A percentile compares a stretch with the other conserved stretches of the same genome.
phyloP scores from a whole-genome alignment of 2,329 filamentous ascomycete species.

The Diaporthe sp. region DNA sequence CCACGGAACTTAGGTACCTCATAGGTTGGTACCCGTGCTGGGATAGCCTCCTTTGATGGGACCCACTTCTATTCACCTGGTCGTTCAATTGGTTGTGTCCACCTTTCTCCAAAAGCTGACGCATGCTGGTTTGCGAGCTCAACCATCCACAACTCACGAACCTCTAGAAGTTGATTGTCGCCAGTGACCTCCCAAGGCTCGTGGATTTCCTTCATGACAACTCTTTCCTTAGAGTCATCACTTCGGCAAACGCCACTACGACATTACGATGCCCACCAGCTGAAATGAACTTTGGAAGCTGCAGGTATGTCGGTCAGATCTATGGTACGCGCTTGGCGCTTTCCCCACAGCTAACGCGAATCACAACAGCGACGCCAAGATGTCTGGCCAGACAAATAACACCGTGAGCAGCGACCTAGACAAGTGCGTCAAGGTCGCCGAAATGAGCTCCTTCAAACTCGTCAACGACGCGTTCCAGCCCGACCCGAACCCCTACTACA shows the following conservation, averaged over 20 bases:
- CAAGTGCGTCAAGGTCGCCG: not conserved
- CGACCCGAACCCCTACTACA: not conserved
- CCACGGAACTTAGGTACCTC: not conserved
- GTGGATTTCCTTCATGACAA: not conserved
- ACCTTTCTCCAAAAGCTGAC: not conserved
- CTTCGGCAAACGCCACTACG: too few relatives aligned
- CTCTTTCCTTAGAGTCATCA: not conserved
- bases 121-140: not conserved
- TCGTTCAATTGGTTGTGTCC: too few relatives aligned
- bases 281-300: not conserved
- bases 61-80: not conserved
- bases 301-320: not conserved
- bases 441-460: not conserved
- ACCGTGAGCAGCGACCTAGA: too few relatives aligned
- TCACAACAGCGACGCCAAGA: not conserved
- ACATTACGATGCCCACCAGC: not conserved
- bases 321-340: too few relatives aligned
- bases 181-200: not conserved
- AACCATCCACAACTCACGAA: not conserved
- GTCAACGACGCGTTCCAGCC: not conserved
- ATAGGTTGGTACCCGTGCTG: not conserved
- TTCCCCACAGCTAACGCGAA: not conserved
- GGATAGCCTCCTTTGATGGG: not conserved
- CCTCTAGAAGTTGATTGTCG: not conserved
- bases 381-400: too few relatives aligned